Percentiles rank a stretch among this genome's conserved stretches.
phyloP scores from a whole-genome alignment of 2,329 filamentous ascomycete genomes.

The Zymoseptoria tritici region DNA sequence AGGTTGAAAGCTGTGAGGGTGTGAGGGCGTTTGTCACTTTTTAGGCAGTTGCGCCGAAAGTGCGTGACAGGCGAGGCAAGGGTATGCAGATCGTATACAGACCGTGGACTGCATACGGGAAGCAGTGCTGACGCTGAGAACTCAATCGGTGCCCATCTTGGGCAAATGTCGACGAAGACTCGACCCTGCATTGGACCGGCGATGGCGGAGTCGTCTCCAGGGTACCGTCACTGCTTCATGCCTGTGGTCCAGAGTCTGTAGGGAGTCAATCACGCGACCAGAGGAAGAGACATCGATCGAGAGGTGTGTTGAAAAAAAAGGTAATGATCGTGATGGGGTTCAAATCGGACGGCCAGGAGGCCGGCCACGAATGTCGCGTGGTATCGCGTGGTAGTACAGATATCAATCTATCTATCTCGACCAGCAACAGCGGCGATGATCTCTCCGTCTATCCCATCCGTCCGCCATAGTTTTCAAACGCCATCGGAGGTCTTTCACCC shows the following conservation, averaged over 20 bases:
- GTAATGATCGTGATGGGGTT: background rate
- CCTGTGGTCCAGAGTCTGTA: too few species aligned
- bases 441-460: background rate
- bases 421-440: too few species aligned
- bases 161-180: too few species aligned
- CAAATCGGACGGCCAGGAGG: background rate
- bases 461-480: background rate
- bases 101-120: too few species aligned
- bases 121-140: too few species aligned
- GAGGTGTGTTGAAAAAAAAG: background rate
- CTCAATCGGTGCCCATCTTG: too few species aligned
- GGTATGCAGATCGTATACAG: too few species aligned
- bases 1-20: background rate
- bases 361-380: background rate
- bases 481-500: background rate
- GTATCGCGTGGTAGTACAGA: background rate
- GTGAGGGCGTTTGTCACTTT: background rate
- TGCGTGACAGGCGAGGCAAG: background rate
- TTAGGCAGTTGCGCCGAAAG: background rate
- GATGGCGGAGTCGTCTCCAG: too few species aligned
- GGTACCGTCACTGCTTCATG: too few species aligned
- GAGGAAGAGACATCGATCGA: background rate
- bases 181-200: too few species aligned
- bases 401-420: background rate
- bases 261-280: background rate